Evolutionary conservation across 257 asterid species (phyloP).

Genomic region (Mitragyna speciosa): DNA sequence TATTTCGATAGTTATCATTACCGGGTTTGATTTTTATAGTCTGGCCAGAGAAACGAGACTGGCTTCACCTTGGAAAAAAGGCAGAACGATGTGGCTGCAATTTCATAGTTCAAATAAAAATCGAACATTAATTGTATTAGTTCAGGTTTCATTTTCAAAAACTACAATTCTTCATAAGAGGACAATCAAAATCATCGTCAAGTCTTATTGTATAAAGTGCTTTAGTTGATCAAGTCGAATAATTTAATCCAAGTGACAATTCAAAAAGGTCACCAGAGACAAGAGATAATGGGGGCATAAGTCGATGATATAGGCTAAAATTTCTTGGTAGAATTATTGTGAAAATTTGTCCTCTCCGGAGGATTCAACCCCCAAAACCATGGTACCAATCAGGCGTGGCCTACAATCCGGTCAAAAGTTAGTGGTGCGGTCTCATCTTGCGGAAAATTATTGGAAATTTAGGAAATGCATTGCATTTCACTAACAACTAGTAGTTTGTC

Average conservation of each 20-base stretch:
- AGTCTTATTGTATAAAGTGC: too few relatives aligned
- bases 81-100: too few relatives aligned
- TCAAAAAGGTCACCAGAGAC: background rate
- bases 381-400: background rate
- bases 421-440: background rate
- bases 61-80: too few relatives aligned
- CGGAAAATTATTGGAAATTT: background rate
- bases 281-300: background rate
- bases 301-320: background rate
- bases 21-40: too few relatives aligned
- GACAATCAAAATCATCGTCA: too few relatives aligned
- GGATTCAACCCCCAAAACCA: background rate
- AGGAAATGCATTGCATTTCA: background rate
- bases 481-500: background rate
- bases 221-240: background rate
- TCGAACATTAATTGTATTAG: too few relatives aligned
- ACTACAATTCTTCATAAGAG: too few relatives aligned
- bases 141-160: too few relatives aligned
- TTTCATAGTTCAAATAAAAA: too few relatives aligned
- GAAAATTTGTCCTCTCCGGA: background rate
- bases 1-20: too few relatives aligned
- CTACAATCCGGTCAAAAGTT: background rate
- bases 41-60: too few relatives aligned
- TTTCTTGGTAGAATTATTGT: background rate
- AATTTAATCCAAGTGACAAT: background rate